Evolutionary conservation across 2,329 filamentous ascomycete genomes (phyloP).

Genomic region (Fusarium duplospermum): DNA sequence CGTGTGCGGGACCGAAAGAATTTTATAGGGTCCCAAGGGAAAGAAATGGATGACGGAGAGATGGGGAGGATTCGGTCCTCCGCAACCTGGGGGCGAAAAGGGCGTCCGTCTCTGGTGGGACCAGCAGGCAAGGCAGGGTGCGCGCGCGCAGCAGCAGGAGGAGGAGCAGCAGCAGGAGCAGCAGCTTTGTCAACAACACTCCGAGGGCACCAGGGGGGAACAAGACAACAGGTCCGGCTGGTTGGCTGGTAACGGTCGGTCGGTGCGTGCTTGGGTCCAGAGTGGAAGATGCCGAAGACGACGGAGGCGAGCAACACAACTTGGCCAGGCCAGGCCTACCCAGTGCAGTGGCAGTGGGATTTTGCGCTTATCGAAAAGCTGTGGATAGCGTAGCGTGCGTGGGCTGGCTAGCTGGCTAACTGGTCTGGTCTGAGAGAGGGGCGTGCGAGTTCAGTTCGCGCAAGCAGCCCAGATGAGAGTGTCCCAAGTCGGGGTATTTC

Average conservation of each 20-base stretch:
- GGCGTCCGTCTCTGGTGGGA: conserved; percentile 31
- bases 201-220: not conserved
- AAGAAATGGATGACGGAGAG: conserved; percentile 46
- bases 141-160: conserved; percentile 10
- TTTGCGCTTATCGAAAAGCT: conserved; percentile 47
- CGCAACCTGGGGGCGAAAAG: conserved; percentile 32
- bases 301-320: conserved; percentile 25
- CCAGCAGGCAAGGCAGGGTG: conserved; percentile 29
- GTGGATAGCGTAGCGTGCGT: conserved; percentile 34
- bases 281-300: conserved; percentile 36
- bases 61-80: conserved; percentile 44
- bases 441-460: conserved; percentile 41
- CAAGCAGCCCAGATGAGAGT: conserved; percentile 20
- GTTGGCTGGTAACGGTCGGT: conserved; percentile 16
- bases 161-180: not conserved
- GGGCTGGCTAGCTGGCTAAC: conserved; percentile 3
- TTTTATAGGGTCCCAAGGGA: conserved; percentile 46
- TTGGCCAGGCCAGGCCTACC: conserved; percentile 31
- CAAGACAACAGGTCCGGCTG: not conserved
- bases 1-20: conserved; percentile 47
- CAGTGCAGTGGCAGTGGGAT: conserved; percentile 44
- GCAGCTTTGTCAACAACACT: conserved; percentile 27
- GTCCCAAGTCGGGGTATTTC: conserved; percentile 49
- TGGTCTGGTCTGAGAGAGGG: conserved; percentile 32
- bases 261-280: conserved; percentile 15